Evolutionary conservation across 495 filamentous ascomycete species (phyloP), one percentile per base, ranked within the genome.

Genomic region (Penicillium argentinense): DNA sequence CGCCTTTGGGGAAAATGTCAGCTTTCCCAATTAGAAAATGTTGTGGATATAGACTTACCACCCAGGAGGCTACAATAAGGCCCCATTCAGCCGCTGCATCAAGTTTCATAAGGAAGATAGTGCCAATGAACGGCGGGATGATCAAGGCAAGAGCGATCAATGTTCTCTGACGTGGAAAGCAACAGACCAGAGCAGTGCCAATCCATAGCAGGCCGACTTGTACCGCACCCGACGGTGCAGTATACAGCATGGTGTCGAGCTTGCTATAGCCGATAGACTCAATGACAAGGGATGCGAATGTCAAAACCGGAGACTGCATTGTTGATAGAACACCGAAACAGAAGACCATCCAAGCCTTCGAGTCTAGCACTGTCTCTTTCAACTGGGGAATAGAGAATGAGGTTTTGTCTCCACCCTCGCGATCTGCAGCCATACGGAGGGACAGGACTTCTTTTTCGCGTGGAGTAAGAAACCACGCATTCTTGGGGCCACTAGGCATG

Each of bases 301-400:
- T 62, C 27, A 62, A 34, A 24, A 63, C 59, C 11, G 57, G 50
- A 0, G 53, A 56, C 22, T 60, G 51, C 56, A 63, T 51, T 1
- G 56, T 63, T 9, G 61, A 51, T 14, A 63, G 39, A 7, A 65
- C 49, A 56, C 80, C 84, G 51, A 84, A 76, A 24, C 78, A 57
- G 29, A 77, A 77, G n/a, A 84, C 70, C 1, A 80, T 68, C 68
- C 76, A 85, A 13, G 81, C 61, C 54, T 85, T 86, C 25, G 74
- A 55, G 53, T 88, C 84, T 4, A 71, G 11, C 9, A 77, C 22
- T 1, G 79, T 68, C 50, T 86, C 84, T 21, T 53, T 63, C 4
- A 84, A 57, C 56, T 87, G 84, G 24, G 66, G 54, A 8, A 55
- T 47, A 42, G 83, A 84, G 49, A 86, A 64, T 17, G 66, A 62